Base-by-base conservation (phyloP, 73 alveolate species). In the Symbiodinium pilosum region DNA sequence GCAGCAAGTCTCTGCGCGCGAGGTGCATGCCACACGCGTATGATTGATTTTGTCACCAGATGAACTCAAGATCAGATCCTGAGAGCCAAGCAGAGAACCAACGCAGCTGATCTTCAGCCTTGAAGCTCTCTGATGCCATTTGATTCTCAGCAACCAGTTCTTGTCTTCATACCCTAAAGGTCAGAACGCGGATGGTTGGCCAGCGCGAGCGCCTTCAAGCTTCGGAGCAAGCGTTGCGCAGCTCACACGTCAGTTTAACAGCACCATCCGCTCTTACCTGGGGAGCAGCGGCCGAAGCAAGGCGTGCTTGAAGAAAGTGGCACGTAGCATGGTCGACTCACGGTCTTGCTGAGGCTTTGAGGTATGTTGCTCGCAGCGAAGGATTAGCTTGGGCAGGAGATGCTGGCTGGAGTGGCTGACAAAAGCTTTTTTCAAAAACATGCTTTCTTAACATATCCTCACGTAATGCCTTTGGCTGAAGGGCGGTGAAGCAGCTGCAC, bases 91-190 rank as follows among this genome's bases (percentile, higher is more conserved):
- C 81, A 38, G 81, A 20, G 38, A 64, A 64, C 39, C 30, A 64
- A 6, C 81, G 81, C 81, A 64, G 81, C 81, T 64, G 81, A 14
- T 64, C 81, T n/a, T 64, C 81, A n/a, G 81, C 81, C 81, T 64
- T 26, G 38, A 9, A 2, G 73, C 34, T n/a, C n/a, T 3, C 5
- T 26, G 73, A 16, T 8, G 20, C 6, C 1, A 6, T 0, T 26
- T 5, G 28, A 26, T 54, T 54, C 73, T 6, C 20, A 54, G 12
- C 28, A 24, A 54, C 4, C 32, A 6, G n/a, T 30, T 47, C 64
- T 47, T 47, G 64, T n/a, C n/a, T n/a, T n/a, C n/a, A n/a, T n/a
- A n/a, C n/a, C n/a, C n/a, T n/a, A n/a, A 64, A 26, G 81, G 38
- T 9, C 24, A 5, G 81, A 32, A 64, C 81, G 38, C 81, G 3